A percentile compares a stretch with the other conserved stretches of the same genome.
Conservation (phyloP, 352 stramenopile species). For the Phytophthora podocarpi region DNA sequence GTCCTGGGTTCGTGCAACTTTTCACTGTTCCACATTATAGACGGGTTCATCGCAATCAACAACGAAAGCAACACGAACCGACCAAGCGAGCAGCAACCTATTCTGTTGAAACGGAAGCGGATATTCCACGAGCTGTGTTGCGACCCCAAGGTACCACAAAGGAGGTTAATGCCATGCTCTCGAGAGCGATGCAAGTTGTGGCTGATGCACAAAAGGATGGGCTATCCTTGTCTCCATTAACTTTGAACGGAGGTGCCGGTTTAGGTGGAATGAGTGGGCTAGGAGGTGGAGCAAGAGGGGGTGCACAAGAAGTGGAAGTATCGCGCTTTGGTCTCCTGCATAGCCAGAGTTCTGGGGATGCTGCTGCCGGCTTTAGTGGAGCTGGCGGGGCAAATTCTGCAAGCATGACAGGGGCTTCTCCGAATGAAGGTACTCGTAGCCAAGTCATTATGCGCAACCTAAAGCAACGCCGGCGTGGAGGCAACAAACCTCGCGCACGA, state of each 20-base stretch:
- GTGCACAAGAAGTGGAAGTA: slow-evolving; percentile 30
- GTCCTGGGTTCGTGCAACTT: slow-evolving; percentile 78
- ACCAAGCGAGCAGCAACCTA: not conserved
- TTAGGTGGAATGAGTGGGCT: slow-evolving; percentile 15
- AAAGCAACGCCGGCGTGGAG: slow-evolving; percentile 41
- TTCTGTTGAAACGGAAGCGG: slow-evolving; percentile 5
- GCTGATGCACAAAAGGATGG: slow-evolving; percentile 32
- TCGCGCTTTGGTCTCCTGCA: slow-evolving; percentile 34
- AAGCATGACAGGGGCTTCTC: slow-evolving; percentile 13
- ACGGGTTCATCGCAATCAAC: slow-evolving; percentile 10
- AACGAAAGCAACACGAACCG: not conserved
- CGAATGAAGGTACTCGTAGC: slow-evolving; percentile 36
- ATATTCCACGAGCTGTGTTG: slow-evolving; percentile 3
- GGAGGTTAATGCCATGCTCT: slow-evolving; percentile 45
- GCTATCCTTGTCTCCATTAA: slow-evolving; percentile 6
- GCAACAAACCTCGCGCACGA: slow-evolving; percentile 37
- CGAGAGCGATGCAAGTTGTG: slow-evolving; percentile 41
- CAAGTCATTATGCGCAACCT: slow-evolving; percentile 51
- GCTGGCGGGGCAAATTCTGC: not conserved
- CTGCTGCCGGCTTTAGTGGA: not conserved
- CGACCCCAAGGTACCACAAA: slow-evolving; percentile 27
- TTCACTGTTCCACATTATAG: slow-evolving; percentile 53
- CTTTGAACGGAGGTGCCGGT: slow-evolving; percentile 4
- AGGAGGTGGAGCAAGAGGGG: slow-evolving; percentile 10
- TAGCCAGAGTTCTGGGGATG: slow-evolving; percentile 24